These are phyloP conservation scores for Curvularia verruculosa DNA, from an alignment of 2,329 filamentous ascomycete genomes.

Conservation along the genomic window DNA sequence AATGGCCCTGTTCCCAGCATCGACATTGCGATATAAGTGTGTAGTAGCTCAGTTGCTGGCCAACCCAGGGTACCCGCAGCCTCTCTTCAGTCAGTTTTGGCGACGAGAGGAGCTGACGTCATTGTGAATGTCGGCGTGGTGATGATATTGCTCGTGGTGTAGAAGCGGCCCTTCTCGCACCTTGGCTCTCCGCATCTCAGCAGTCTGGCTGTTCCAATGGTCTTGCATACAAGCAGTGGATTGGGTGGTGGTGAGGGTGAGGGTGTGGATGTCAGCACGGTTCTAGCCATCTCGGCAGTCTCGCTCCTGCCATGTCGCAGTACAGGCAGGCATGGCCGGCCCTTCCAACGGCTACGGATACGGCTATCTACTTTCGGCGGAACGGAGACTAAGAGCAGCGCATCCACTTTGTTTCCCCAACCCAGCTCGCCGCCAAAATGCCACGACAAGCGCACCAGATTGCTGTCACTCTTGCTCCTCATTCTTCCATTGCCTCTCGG, in stretches of 20 bases:
- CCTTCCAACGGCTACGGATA: background rate
- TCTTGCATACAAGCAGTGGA: background rate
- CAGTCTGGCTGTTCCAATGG: background rate
- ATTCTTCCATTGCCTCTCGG: conserved; percentile 1
- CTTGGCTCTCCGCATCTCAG: background rate
- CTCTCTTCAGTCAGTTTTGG: background rate
- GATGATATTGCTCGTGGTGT: background rate
- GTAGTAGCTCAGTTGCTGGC: background rate
- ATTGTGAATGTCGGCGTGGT: background rate
- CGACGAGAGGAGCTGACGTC: conserved; percentile 6
- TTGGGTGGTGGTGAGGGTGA: background rate
- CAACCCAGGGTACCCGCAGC: conserved; percentile 6
- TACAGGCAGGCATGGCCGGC: conserved; percentile 20
- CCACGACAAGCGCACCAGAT: conserved; percentile 11
- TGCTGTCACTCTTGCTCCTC: conserved; percentile 10
- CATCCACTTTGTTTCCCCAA: conserved; percentile 27
- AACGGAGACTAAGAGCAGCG: conserved; percentile 24
- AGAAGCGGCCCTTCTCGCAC: background rate
- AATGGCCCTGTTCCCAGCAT: background rate
- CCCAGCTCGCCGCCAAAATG: conserved; percentile 25
- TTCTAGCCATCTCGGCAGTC: conserved; percentile 14
- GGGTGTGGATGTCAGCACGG: background rate
- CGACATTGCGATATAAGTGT: background rate
- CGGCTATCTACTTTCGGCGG: conserved; percentile 23
- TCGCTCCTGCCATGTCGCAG: conserved; percentile 10